Conservation (phyloP, 163 green algal genomes). For the Prototheca wickerhamii region DNA sequence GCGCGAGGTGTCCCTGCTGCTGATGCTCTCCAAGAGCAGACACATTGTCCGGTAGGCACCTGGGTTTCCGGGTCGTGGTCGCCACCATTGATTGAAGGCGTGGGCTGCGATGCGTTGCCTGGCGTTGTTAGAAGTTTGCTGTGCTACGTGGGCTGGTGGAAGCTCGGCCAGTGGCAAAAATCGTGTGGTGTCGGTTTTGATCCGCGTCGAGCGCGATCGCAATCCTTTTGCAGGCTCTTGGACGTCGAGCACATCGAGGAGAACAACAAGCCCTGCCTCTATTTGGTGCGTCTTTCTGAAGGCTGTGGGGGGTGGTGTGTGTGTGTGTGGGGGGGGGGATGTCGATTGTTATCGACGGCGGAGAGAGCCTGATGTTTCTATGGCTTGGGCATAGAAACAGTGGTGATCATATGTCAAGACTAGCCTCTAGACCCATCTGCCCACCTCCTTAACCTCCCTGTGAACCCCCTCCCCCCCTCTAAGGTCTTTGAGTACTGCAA, state of each 20-base stretch:
- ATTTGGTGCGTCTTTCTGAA: conserved; percentile 63
- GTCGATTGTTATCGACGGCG: too few relatives aligned
- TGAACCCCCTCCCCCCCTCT: not conserved
- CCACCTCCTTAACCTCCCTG: not conserved
- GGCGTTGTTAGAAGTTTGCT: too few relatives aligned
- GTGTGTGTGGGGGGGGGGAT: not conserved
- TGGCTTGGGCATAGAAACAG: not conserved
- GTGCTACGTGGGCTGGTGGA: not conserved
- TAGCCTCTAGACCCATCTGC: not conserved
- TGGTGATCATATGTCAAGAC: not conserved
- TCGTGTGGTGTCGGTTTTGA: too few relatives aligned
- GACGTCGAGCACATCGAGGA: conserved; percentile 95
- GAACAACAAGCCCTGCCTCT: conserved; percentile 91
- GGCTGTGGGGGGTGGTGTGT: not conserved
- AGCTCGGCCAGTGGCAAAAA: not conserved
- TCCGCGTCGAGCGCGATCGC: too few relatives aligned
- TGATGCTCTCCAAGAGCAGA: conserved; percentile 95
- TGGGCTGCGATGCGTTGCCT: too few relatives aligned
- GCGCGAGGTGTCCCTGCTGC: conserved; percentile 92
- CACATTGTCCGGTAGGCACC: conserved; percentile 89
- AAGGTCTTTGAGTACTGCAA: conserved; percentile 96
- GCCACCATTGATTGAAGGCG: too few relatives aligned
- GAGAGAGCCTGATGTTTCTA: too few relatives aligned
- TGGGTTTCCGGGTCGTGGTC: too few relatives aligned
- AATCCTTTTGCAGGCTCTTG: conserved; percentile 67